Evolutionary conservation across 2,329 filamentous ascomycete species (phyloP).

Genomic region (Aspergillus awamori): DNA sequence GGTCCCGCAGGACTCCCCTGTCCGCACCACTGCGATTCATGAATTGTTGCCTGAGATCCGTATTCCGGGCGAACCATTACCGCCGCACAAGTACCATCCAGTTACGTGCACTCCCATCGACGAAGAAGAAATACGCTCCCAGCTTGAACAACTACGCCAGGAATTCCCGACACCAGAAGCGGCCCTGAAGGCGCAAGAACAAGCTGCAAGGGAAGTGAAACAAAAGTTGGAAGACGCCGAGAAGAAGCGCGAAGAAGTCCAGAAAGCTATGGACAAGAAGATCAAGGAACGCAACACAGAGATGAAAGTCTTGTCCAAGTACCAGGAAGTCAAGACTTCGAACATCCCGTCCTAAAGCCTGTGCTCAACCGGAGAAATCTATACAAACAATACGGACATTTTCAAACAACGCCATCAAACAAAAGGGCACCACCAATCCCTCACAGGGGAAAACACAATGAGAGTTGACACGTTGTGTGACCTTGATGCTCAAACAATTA

Average conservation of each 20-base stretch:
- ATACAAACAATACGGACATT: background rate
- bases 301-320: constrained; percentile 47
- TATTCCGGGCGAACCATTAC: constrained; percentile 40
- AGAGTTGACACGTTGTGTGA: background rate
- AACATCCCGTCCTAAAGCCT: constrained; percentile 31
- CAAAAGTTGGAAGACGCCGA: constrained; percentile 41
- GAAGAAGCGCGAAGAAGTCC: constrained; percentile 43
- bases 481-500: background rate
- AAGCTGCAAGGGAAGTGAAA: constrained; percentile 42
- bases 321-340: constrained; percentile 42
- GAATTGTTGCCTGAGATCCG: constrained; percentile 42
- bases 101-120: constrained; percentile 42
- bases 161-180: constrained; percentile 41
- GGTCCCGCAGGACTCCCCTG: constrained; percentile 39
- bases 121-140: constrained; percentile 29
- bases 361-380: background rate
- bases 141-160: constrained; percentile 40
- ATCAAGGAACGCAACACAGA: constrained; percentile 47
- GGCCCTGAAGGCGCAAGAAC: constrained; percentile 42
- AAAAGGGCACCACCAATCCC: background rate
- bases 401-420: background rate
- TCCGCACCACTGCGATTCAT: constrained; percentile 45
- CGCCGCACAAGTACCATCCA: constrained; percentile 41
- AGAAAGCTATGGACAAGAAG: constrained; percentile 47
- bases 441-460: background rate